Evolutionary conservation across 2,329 filamentous ascomycete genomes (phyloP).

Genomic region (Emericellopsis atlantica): DNA sequence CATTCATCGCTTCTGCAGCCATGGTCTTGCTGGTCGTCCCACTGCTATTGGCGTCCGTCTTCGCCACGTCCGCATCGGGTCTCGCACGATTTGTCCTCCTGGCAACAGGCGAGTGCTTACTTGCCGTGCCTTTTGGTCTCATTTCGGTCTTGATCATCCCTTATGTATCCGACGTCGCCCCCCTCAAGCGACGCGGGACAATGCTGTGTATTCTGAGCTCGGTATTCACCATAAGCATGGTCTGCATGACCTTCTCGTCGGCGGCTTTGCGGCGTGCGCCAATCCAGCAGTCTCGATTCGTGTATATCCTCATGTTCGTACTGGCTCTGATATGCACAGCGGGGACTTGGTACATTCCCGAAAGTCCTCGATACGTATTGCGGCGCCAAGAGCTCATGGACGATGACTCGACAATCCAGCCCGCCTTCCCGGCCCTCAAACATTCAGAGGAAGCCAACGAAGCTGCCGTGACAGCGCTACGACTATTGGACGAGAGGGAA

Average conservation of each 20-base stretch:
- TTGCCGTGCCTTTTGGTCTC: slow-evolving; percentile 18
- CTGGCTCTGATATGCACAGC: background rate
- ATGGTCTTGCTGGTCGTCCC: no score
- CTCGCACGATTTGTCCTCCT: slow-evolving; percentile 7
- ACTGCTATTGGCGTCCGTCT: background rate
- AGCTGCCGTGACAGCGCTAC: slow-evolving; percentile 21
- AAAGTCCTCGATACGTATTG: slow-evolving; percentile 1
- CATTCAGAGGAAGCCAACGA: slow-evolving; percentile 15
- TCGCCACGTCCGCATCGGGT: background rate
- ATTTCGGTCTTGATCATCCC: slow-evolving; percentile 20
- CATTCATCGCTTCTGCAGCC: no score
- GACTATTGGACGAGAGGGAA: slow-evolving; percentile 21
- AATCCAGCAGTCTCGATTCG: no score
- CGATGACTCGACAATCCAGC: no score
- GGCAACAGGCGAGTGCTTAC: slow-evolving; percentile 18
- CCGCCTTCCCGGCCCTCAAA: background rate
- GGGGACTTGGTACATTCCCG: background rate
- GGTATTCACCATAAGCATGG: slow-evolving; percentile 20
- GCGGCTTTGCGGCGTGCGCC: background rate
- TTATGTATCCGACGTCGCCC: slow-evolving; percentile 22
- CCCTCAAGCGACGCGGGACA: slow-evolving; percentile 15
- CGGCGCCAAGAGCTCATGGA: no score
- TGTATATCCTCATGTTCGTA: no score
- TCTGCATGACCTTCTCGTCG: slow-evolving; percentile 18
- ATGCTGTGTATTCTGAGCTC: no score